A percentile compares a stretch with the other conserved stretches of the same genome.
Evolutionary conservation across 2,329 filamentous ascomycete species (phyloP).

Genomic region (Trichophyton schoenleinii): DNA sequence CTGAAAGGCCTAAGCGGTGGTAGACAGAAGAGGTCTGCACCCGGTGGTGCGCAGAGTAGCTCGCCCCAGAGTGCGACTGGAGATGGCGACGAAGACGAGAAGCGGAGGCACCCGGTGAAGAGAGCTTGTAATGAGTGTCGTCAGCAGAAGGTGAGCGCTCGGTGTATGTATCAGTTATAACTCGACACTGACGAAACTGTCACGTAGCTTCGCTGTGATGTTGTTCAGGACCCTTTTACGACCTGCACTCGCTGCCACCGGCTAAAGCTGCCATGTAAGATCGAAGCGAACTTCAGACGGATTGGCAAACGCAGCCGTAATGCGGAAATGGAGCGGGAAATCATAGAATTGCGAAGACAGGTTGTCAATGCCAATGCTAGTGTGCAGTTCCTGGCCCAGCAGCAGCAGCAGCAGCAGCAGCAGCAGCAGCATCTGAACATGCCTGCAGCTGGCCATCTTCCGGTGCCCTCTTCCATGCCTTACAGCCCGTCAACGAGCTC

Average conservation of each 20-base stretch:
- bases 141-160: slow-evolving; percentile 52
- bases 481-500: slow-evolving; percentile 9
- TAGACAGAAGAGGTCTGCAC: slow-evolving; percentile 14
- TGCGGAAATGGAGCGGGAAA: slow-evolving; percentile 51
- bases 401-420: slow-evolving; percentile 3
- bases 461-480: slow-evolving; percentile 19
- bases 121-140: slow-evolving; percentile 57
- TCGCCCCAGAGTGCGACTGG: slow-evolving; percentile 35
- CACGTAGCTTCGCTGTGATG: slow-evolving; percentile 52
- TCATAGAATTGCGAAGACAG: slow-evolving; percentile 39
- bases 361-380: slow-evolving; percentile 28
- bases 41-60: slow-evolving; percentile 31
- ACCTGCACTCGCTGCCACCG: slow-evolving; percentile 51
- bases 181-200: neutral
- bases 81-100: slow-evolving; percentile 36
- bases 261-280: slow-evolving; percentile 51
- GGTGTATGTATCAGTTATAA: neutral
- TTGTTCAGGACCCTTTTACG: slow-evolving; percentile 50
- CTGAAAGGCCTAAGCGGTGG: neutral
- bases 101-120: slow-evolving; percentile 40
- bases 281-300: slow-evolving; percentile 57
- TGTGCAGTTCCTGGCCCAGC: slow-evolving; percentile 10
- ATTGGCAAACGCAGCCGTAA: slow-evolving; percentile 54
- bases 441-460: slow-evolving; percentile 24
- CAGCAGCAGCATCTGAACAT: slow-evolving; percentile 5